phyloP scores from a whole-genome alignment of 495 filamentous ascomycete genomes.

The Tuber microsphaerosporum region DNA sequence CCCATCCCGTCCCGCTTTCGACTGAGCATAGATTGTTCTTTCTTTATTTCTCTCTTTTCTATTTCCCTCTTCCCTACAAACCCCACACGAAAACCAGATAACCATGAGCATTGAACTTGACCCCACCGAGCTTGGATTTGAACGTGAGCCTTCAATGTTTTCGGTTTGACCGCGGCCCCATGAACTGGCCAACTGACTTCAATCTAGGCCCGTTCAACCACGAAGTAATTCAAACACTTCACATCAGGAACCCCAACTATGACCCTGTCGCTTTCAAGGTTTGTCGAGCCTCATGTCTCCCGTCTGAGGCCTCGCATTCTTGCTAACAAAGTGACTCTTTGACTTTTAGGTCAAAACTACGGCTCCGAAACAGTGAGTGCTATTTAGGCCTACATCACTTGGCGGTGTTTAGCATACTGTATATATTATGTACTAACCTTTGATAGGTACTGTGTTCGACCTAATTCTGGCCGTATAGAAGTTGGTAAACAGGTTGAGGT shows the following conservation, averaged over 20 bases:
- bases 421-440: slow-evolving; percentile 6
- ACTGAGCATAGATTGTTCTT: slow-evolving; percentile 11
- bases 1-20: slow-evolving; percentile 28
- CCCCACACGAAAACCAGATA: slow-evolving; percentile 27
- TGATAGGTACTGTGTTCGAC: slow-evolving; percentile 88
- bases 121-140: slow-evolving; percentile 85
- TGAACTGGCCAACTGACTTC: background rate
- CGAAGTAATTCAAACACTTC: slow-evolving; percentile 78
- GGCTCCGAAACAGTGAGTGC: slow-evolving; percentile 89
- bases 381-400: background rate
- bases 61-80: slow-evolving; percentile 12
- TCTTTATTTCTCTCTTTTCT: slow-evolving; percentile 10
- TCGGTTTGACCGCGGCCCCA: background rate
- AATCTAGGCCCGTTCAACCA: slow-evolving; percentile 77
- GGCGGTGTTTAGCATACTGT: background rate
- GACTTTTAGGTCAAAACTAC: slow-evolving; percentile 85
- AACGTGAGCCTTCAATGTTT: slow-evolving; percentile 54
- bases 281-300: slow-evolving; percentile 40
- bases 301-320: slow-evolving; percentile 26
- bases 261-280: slow-evolving; percentile 95
- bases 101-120: slow-evolving; percentile 91
- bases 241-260: slow-evolving; percentile 67
- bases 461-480: slow-evolving; percentile 92
- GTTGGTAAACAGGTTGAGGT: slow-evolving; percentile 82
- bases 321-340: slow-evolving; percentile 14